Evolutionary conservation across 305 asterid species (phyloP).

Genomic region (Ajuga reptans): DNA sequence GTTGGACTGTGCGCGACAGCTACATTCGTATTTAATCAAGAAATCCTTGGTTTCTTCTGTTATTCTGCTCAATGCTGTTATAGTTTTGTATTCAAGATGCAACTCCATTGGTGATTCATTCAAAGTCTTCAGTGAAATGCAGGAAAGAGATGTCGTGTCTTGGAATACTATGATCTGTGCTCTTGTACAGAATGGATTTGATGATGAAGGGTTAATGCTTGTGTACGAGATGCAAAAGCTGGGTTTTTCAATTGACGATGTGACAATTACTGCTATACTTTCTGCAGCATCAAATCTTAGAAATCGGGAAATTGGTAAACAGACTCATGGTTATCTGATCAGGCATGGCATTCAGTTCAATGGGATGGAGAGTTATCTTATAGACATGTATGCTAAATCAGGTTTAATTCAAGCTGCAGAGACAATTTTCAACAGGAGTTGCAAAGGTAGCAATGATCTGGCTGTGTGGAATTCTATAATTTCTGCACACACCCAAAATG

Average conservation of each 20-base stretch:
- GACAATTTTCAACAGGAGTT: conserved; percentile 34
- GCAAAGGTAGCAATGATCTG: conserved; percentile 38
- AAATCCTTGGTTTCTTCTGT: conserved; percentile 40
- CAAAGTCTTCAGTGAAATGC: conserved; percentile 53
- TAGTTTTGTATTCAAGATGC: conserved; percentile 72
- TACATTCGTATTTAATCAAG: conserved; percentile 59
- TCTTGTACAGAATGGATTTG: conserved; percentile 60
- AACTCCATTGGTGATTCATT: conserved; percentile 44
- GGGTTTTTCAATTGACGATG: conserved; percentile 50
- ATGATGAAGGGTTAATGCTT: conserved; percentile 73
- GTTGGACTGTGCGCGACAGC: conserved; percentile 46
- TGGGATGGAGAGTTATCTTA: conserved; percentile 78
- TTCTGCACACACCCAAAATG: conserved; percentile 60
- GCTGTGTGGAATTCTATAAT: conserved; percentile 86
- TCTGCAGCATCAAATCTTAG: conserved; percentile 79
- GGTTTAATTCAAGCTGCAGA: conserved; percentile 51
- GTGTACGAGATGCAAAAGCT: conserved; percentile 67
- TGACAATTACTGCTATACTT: conserved; percentile 63
- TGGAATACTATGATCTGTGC: conserved; percentile 88
- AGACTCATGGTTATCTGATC: conserved; percentile 68
- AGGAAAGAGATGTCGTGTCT: conserved; percentile 73
- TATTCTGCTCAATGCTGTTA: conserved; percentile 48
- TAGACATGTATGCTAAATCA: conserved; percentile 80
- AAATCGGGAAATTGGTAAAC: conserved; percentile 51
- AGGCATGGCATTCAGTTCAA: conserved; percentile 54